A percentile compares a stretch with the other conserved stretches of the same genome.
These are phyloP conservation scores for Penicillium sp. DNA, from an alignment of 2,329 filamentous ascomycete genomes.

Conservation along the genomic window DNA sequence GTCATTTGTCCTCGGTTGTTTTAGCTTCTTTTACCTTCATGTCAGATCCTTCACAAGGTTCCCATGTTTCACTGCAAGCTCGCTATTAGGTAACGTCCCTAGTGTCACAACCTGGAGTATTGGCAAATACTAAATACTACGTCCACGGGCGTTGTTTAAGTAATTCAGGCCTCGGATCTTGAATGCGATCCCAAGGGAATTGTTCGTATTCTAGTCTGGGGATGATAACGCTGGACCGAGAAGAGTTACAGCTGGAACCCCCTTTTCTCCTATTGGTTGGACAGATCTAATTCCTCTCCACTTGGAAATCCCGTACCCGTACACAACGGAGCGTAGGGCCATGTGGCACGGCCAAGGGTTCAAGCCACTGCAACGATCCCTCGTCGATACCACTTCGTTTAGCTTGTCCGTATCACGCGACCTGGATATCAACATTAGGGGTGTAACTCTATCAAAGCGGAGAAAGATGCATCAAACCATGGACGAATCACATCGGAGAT, in stretches of 20 bases:
- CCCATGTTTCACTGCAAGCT: background rate
- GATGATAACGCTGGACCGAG: background rate
- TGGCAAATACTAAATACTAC: background rate
- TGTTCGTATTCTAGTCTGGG: background rate
- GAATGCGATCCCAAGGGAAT: background rate
- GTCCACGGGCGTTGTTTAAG: background rate
- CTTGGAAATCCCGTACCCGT: no score
- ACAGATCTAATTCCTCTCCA: background rate
- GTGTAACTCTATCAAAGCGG: slow-evolving; percentile 27
- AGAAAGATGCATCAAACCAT: background rate
- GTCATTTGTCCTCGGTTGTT: background rate
- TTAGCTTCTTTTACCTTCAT: background rate
- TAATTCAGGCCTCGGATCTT: background rate
- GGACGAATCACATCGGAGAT: background rate
- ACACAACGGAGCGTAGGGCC: no score
- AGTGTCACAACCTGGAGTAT: background rate
- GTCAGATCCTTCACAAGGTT: background rate
- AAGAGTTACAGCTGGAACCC: background rate
- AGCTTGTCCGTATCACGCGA: no score
- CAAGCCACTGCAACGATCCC: background rate
- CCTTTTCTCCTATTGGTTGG: background rate
- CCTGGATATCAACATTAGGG: background rate
- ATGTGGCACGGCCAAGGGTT: no score
- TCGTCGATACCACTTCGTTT: background rate
- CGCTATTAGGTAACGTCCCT: background rate